Percentiles rank a stretch among this genome's conserved stretches.
phyloP scores from a whole-genome alignment of 2,329 filamentous ascomycete species.

The Ustilaginoidea virens region DNA sequence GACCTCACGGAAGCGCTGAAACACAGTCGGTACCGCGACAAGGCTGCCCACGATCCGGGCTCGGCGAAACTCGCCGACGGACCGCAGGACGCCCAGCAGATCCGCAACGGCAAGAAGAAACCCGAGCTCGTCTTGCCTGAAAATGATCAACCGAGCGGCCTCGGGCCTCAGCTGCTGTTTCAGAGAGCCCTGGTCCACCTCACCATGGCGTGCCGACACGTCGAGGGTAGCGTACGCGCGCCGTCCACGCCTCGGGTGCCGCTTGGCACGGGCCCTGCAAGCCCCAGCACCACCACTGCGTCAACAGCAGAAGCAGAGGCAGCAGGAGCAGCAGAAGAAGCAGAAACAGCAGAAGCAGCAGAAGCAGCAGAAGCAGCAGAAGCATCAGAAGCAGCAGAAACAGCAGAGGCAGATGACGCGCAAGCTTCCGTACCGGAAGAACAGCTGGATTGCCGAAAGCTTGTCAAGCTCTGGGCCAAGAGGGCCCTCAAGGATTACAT shows the following conservation, averaged over 20 bases:
- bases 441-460: slow-evolving; percentile 32
- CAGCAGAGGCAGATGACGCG: too few relatives aligned
- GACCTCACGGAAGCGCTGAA: slow-evolving; percentile 56
- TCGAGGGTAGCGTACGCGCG: slow-evolving; percentile 42
- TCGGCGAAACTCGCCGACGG: not conserved
- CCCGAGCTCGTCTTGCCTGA: slow-evolving; percentile 20
- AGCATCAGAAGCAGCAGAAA: too few relatives aligned
- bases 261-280: too few relatives aligned
- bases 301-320: too few relatives aligned
- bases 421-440: slow-evolving; percentile 18
- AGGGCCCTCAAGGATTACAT: slow-evolving; percentile 61
- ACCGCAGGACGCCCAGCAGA: not conserved
- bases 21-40: slow-evolving; percentile 27
- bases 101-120: too few relatives aligned
- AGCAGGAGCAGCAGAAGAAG: too few relatives aligned
- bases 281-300: too few relatives aligned
- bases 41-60: too few relatives aligned
- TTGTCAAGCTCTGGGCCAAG: slow-evolving; percentile 60
- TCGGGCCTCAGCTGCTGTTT: slow-evolving; percentile 62
- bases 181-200: slow-evolving; percentile 61
- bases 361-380: too few relatives aligned
- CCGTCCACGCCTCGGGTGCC: too few relatives aligned
- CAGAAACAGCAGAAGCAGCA: too few relatives aligned
- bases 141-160: slow-evolving; percentile 50
- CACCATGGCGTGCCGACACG: slow-evolving; percentile 51